Evolutionary conservation across 2,329 filamentous ascomycete species (phyloP), one percentile per base, ranked within the genome.

Genomic region (Trichoderma sp.): DNA sequence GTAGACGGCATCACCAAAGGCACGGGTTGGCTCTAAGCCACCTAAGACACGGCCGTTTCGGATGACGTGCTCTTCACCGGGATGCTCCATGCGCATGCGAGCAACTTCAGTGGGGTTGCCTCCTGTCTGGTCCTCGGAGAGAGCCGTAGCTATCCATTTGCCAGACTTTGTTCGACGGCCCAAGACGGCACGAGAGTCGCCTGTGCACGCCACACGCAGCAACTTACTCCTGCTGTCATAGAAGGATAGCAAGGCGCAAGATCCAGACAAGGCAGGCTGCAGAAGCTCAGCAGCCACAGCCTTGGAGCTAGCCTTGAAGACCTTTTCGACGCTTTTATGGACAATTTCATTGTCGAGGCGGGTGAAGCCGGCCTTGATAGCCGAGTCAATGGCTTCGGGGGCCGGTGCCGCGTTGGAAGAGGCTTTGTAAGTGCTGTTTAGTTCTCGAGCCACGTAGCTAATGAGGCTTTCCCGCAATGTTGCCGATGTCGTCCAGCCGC

Each of bases 401-500:
- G 91, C 86, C 3, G 96, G 96, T 15, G 88, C 81, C n/a, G 86
- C 84, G 39, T 88, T 82, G 12, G 83, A 72, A 82, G 86, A 90
- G 23, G 92, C 88, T 79, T 94, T 95, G 85, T 98, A 98, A 2
- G 95, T 98, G 12, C 89, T 87, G 81, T 98, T 98, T 57, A 99
- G 88, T 82, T 99, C 96, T 68, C 94, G 90, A 32, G 95, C 95
- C 61, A 99, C 96, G 78, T 93, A 97, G 74, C 88, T 94, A 76
- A 99, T 98, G 70, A 99, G 87, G 15, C 93, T 92, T 81, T 99
- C 94, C 71, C 96, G 92, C 72, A 99, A 85, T 79, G 97, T 98
- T 23, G 96, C 96, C 50, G 96, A 98, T 7, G 96, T 99, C 5
- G 96, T 98, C 96, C 96, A 99, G 76, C 96, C 96, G 59, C 94